A percentile compares a stretch with the other conserved stretches of the same genome.
Conservation (phyloP, 2,329 filamentous ascomycete genomes). For the Trichoderma sp. region DNA sequence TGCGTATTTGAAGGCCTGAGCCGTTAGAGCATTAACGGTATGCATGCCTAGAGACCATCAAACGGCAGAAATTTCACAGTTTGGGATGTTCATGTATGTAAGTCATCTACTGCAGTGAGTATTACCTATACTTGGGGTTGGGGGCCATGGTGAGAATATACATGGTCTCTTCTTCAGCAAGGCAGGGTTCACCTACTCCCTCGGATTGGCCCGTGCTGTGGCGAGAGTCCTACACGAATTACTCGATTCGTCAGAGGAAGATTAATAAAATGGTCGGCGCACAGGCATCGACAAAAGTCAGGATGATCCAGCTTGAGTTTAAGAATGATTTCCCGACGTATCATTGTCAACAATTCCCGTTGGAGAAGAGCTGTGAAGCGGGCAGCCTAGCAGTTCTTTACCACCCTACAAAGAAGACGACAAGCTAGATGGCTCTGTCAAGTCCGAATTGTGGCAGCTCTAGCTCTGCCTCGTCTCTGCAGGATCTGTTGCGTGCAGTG, state of each 20-base stretch:
- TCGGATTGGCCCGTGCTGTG: neutral
- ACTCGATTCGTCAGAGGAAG: neutral
- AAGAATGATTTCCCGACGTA: neutral
- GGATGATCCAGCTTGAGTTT: neutral
- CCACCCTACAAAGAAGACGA: neutral
- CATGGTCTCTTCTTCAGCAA: neutral
- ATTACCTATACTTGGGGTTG: too few relatives aligned
- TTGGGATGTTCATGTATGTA: too few relatives aligned
- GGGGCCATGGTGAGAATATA: too few relatives aligned
- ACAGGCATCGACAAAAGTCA: neutral
- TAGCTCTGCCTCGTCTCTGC: neutral
- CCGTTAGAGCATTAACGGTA: neutral
- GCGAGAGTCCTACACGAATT: neutral
- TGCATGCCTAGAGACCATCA: neutral
- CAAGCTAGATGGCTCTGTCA: neutral
- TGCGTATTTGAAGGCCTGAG: neutral
- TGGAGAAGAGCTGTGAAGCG: too few relatives aligned
- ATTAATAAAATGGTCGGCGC: constrained; percentile 11
- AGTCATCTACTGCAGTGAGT: too few relatives aligned
- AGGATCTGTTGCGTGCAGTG: neutral
- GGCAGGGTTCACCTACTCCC: neutral
- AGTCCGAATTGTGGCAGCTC: neutral
- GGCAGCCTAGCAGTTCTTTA: neutral
- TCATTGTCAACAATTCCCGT: neutral
- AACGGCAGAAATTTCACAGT: neutral